Evolutionary conservation across 306 rosid genomes (phyloP), one percentile per base, ranked within the genome.

Genomic region (Vigna radiata): DNA sequence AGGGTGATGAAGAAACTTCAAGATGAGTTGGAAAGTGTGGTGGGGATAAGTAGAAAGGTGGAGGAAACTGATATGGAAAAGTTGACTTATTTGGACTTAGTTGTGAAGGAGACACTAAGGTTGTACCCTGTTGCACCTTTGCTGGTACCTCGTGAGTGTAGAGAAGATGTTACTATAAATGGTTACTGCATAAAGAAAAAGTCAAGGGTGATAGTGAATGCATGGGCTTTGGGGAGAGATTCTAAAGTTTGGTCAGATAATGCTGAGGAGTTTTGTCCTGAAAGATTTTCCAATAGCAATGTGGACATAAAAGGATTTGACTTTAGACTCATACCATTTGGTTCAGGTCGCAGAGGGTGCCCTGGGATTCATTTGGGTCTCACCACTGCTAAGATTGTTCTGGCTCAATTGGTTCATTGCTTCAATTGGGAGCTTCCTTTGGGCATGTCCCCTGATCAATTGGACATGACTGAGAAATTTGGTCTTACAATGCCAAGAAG

Each of bases 361-460:
- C 83, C 86, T 1, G 88, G 87, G 17, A 36, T 86, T 31, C 78
- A 86, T 12, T 49, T 88, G 47, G 92, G 88, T 7, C 60, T 88
- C 1, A 53, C 19, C 15, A 61, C 77, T 6, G 76, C 65, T 6
- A 59, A 37, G 46, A 27, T 73, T 21, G 33, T 84, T 25, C 7
- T 88, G 2, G 88, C 88, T 3, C 92, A 86, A 18, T 68, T 88
- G 33, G 79, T 76, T 3, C 91, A 85, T 4, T 83, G 78, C 63
- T 86, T 86, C 66, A 39, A 58, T 49, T 89, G 89, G 89, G 49
- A 86, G 19, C 90, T 89, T 62, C 87, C 84, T 0, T 2, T 5
- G 1, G 82, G 68, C 9, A 64, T 50, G 21, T 15, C 19, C 27
- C 80, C 59, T 15, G 2, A 60, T 27, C 82, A 84, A 0, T 80